Percentiles rank a stretch among this genome's conserved stretches.
These are phyloP conservation scores for Kwoniella mangroviensis DNA, from an alignment of 768 basidiomycete genomes.

Conservation along the genomic window DNA sequence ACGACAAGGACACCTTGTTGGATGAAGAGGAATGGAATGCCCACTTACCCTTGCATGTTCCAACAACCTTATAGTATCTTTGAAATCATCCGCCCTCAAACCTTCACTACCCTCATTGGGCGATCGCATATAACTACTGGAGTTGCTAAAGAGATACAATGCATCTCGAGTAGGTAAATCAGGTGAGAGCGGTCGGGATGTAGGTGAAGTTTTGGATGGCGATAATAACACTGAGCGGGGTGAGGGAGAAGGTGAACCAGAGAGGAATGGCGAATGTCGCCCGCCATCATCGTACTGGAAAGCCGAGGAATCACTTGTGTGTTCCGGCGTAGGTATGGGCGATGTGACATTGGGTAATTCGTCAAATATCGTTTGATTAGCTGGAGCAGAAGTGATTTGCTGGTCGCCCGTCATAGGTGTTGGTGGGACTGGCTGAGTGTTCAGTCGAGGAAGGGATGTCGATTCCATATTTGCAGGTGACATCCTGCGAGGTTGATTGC, in stretches of 20 bases:
- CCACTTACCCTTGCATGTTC: conserved; percentile 54
- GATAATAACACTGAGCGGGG: conserved; percentile 6
- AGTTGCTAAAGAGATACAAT: conserved; percentile 54
- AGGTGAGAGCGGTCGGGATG: conserved; percentile 36
- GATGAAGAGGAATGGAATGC: neutral
- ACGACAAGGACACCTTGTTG: neutral
- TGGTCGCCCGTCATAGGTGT: conserved; percentile 2
- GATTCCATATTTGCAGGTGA: neutral
- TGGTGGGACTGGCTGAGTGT: conserved; percentile 9
- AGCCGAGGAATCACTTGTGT: neutral
- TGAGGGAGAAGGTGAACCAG: neutral
- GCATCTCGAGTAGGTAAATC: conserved; percentile 53
- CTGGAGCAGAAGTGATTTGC: conserved; percentile 3
- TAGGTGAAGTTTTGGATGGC: conserved; percentile 4
- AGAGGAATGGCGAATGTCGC: neutral
- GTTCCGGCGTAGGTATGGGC: neutral
- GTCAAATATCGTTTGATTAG: neutral
- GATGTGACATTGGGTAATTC: neutral
- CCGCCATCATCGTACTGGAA: no score
- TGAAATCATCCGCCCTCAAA: conserved; percentile 44
- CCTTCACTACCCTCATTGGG: conserved; percentile 49
- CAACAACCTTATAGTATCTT: conserved; percentile 49
- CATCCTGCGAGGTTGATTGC: neutral
- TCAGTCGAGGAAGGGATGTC: conserved; percentile 3
- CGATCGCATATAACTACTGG: conserved; percentile 53